Conservation (phyloP, 441 rosid species). For the Croton setiger region DNA sequence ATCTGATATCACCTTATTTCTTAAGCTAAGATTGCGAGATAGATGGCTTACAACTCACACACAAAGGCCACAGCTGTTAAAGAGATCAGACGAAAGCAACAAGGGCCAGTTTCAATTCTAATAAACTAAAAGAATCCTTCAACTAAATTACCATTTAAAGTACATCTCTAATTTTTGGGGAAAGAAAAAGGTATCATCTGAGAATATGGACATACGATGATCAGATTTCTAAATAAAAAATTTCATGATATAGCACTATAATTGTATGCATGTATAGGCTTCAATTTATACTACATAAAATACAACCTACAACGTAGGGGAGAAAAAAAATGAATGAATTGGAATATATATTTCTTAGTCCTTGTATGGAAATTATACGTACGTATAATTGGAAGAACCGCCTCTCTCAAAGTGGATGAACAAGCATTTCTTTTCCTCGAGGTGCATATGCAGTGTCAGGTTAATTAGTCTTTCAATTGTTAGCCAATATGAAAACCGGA, state of each 20-base stretch:
- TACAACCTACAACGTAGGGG: constrained; percentile 30
- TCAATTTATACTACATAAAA: constrained; percentile 31
- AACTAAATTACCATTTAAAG: not conserved
- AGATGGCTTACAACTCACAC: constrained; percentile 1
- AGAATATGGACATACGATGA: not conserved
- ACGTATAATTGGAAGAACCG: constrained; percentile 17
- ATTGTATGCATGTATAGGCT: constrained; percentile 17
- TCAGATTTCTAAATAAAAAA: constrained; percentile 2
- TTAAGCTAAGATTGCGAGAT: constrained; percentile 8
- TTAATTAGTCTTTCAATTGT: constrained; percentile 12
- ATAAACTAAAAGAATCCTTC: not conserved
- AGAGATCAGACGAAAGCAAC: not conserved
- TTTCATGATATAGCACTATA: not conserved
- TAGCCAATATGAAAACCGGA: constrained; percentile 86
- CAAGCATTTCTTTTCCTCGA: constrained; percentile 12
- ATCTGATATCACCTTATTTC: not conserved
- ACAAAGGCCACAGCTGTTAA: not conserved
- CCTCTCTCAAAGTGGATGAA: constrained; percentile 18
- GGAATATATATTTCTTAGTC: constrained; percentile 17
- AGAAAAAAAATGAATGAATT: constrained; percentile 45
- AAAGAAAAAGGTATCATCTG: constrained; percentile 1
- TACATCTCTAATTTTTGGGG: not conserved
- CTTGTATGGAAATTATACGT: constrained; percentile 19
- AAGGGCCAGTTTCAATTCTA: not conserved
- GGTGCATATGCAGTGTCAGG: constrained; percentile 14